phyloP scores from a whole-genome alignment of 805 yeast species.

The Candida pini region DNA sequence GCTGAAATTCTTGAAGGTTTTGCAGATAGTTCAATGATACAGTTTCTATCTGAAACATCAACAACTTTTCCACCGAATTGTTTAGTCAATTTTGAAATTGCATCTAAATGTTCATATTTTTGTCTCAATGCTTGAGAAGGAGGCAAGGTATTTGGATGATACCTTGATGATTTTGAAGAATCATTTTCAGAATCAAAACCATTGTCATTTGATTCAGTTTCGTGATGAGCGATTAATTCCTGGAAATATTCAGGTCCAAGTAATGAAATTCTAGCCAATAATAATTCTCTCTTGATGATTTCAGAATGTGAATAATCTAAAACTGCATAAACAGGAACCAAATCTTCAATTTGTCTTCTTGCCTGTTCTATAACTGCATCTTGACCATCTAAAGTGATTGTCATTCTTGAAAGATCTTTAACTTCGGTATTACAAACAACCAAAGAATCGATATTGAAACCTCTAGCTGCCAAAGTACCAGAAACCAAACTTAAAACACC shows the following conservation, averaged over 20 bases:
- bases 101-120: conserved; percentile 83
- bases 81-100: conserved; percentile 70
- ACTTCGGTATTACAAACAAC: conserved; percentile 97
- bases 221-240: conserved; percentile 85
- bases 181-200: too few species aligned
- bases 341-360: conserved; percentile 93
- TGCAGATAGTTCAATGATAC: conserved; percentile 90
- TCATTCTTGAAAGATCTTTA: conserved; percentile 92
- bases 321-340: conserved; percentile 98
- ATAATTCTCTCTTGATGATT: conserved; percentile 84
- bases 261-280: conserved; percentile 86
- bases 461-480: conserved; percentile 95
- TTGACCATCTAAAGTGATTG: conserved; percentile 89
- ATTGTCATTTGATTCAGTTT: conserved; percentile 39
- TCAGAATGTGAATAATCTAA: conserved; percentile 88
- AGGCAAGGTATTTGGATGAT: conserved; percentile 85
- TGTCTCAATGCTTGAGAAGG: conserved; percentile 92
- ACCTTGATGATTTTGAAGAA: conserved; percentile 41
- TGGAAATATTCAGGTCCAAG: conserved; percentile 98
- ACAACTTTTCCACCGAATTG: conserved; percentile 93
- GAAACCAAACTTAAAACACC: conserved; percentile 93
- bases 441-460: conserved; percentile 95
- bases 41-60: conserved; percentile 88
- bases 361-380: conserved; percentile 98
- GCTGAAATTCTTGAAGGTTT: conserved; percentile 87